Percentiles rank a stretch among this genome's conserved stretches.
Evolutionary conservation across 2,329 filamentous ascomycete genomes (phyloP).

Genomic region (Triangularia setosa): DNA sequence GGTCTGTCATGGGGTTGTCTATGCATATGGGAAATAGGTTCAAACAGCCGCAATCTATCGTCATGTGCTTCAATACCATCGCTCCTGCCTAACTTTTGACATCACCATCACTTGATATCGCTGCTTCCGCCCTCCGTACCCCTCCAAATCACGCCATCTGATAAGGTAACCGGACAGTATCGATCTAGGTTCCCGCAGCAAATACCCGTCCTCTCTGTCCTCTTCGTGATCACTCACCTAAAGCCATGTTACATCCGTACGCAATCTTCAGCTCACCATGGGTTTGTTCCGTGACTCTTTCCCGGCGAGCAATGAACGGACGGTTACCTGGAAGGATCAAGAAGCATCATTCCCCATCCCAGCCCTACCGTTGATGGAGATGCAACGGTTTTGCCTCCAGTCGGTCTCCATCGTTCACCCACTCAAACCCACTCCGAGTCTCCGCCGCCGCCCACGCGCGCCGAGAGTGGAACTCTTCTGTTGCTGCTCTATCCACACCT

Average conservation of each 20-base stretch:
- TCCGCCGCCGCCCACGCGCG: not conserved
- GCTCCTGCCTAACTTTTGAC: not conserved
- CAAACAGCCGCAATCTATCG: not conserved
- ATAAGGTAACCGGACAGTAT: not conserved
- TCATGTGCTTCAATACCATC: not conserved
- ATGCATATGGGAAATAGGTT: not conserved
- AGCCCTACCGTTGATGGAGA: not conserved
- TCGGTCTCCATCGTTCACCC: not conserved
- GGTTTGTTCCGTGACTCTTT: not conserved
- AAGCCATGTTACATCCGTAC: not conserved
- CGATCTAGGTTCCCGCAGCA: not conserved
- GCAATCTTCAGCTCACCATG: not conserved
- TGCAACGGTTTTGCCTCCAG: constrained; percentile 4
- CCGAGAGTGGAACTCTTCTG: not conserved
- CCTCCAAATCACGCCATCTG: not conserved
- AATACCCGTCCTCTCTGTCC: not conserved
- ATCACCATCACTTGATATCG: not conserved
- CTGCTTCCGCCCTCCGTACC: not conserved
- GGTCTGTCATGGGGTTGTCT: not conserved
- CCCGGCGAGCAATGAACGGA: not conserved
- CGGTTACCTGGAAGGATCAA: not conserved
- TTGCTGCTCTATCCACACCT: not conserved
- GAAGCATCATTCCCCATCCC: not conserved
- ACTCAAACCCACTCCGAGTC: not conserved
- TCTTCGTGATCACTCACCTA: not conserved